Evolutionary conservation across 129 eudicot genomes (phyloP), one percentile per base, ranked within the genome.

Genomic region (Artemisia argyi): DNA sequence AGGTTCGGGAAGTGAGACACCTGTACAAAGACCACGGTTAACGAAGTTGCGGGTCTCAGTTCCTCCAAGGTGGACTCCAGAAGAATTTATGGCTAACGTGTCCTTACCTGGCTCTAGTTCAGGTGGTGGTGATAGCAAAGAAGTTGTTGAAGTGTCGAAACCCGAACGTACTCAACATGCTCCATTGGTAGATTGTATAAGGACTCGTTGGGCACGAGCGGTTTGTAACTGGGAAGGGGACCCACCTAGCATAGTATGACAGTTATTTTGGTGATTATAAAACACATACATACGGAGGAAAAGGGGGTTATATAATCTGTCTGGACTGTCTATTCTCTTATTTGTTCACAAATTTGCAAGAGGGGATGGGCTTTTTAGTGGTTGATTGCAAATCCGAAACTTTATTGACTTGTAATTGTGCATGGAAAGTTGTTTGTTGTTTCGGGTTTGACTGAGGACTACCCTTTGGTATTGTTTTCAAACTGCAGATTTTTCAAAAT

Each of bases 11-110:
- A 75, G 81, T 58, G 96, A 80, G 50, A 78, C 50, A 17, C 92
- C 95, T 0, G 61, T 81, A 10, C 99, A 94, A 68, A 78, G 93
- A 80, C 99, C 99, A 1, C 77, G 97, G 56, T 78, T 94, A 1
- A 94, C 97, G 9, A 94, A 88, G 73, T 51, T 94, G 66, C 75
- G 83, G 79, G 99, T 94, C 28, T 86, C 89, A 7, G 99, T 94
- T 70, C 99, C 99, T 1, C 99, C 99, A 0, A 82, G 89, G 79
- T 94, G 99, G 99, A 90, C 97, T 42, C 99, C 99, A 0, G 99
- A 94, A 76, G 97, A 88, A 56, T 94, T 76, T 78, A 87, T 90
- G 97, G 77, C 96, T 13, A 73, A 80, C 53, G 83, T 47, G 58
- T 83, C 46, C 68, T 83, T 19, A 73, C 71, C 58, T n/a, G 68